Conservation (phyloP, 371 early-diverging fungal genomes). For the Actinomortierella ambigua region DNA sequence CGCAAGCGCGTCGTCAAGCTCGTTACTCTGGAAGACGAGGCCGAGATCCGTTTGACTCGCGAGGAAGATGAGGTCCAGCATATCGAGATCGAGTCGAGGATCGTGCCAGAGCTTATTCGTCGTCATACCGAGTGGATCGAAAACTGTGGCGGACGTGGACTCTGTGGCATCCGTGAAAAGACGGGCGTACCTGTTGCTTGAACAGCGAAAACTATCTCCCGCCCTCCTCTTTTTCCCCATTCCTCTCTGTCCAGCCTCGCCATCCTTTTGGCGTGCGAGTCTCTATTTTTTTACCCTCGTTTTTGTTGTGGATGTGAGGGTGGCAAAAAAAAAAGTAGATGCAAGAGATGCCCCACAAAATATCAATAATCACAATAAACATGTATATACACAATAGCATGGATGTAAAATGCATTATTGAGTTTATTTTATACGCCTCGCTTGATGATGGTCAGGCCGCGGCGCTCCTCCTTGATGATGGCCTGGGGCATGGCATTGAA, state of each 20-base stretch:
- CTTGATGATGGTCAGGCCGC: slow-evolving; percentile 39
- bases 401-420: too few species aligned
- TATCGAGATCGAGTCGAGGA: slow-evolving; percentile 86
- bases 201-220: not conserved
- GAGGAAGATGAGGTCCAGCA: slow-evolving; percentile 60
- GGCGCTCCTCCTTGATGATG: slow-evolving; percentile 39
- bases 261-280: too few species aligned
- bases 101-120: slow-evolving; percentile 78
- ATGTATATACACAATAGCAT: too few species aligned
- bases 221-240: not conserved
- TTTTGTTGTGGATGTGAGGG: too few species aligned
- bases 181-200: slow-evolving; percentile 1
- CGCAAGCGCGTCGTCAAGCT: slow-evolving; percentile 87
- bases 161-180: slow-evolving; percentile 21
- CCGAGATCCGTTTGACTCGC: slow-evolving; percentile 65
- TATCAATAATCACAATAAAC: too few species aligned
- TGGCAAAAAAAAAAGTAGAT: too few species aligned
- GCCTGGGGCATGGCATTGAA: slow-evolving; percentile 42
- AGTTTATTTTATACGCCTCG: slow-evolving; percentile 35
- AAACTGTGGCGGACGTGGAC: slow-evolving; percentile 34
- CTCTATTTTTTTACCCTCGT: too few species aligned
- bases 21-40: slow-evolving; percentile 61
- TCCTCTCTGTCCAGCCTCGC: too few species aligned
- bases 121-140: slow-evolving; percentile 72
- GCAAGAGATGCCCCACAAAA: too few species aligned